A percentile compares a stretch with the other conserved stretches of the same genome.
These are phyloP conservation scores for Arachnomyces sp. DNA, from an alignment of 2,329 filamentous ascomycete species.

Conservation along the genomic window DNA sequence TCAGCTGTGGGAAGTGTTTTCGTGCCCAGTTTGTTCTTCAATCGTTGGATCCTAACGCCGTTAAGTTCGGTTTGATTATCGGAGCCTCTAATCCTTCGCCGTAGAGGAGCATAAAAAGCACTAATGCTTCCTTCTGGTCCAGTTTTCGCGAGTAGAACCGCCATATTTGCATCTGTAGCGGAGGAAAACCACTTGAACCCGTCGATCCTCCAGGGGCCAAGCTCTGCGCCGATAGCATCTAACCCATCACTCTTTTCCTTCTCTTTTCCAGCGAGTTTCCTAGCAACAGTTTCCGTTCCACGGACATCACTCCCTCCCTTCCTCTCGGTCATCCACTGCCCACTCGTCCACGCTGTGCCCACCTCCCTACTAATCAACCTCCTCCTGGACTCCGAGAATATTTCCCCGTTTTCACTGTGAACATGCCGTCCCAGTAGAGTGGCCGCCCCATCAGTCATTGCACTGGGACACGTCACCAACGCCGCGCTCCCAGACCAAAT, in stretches of 20 bases:
- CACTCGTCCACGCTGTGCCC: constrained; percentile 57
- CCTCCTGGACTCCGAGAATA: constrained; percentile 15
- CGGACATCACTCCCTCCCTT: constrained; percentile 63
- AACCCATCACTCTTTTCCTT: constrained; percentile 15
- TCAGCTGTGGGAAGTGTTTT: constrained; percentile 65
- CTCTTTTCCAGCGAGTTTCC: constrained; percentile 20
- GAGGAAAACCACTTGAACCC: constrained; percentile 66
- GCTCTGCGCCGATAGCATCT: constrained; percentile 22
- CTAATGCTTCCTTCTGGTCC: constrained; percentile 42
- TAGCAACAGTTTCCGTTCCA: constrained; percentile 57
- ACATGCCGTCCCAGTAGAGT: constrained; percentile 17
- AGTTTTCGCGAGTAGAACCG: constrained; percentile 56
- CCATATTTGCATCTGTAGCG: constrained; percentile 58
- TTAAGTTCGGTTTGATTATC: constrained; percentile 34
- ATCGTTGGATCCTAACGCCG: constrained; percentile 58
- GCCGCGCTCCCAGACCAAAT: constrained; percentile 20
- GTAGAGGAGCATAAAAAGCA: constrained; percentile 59
- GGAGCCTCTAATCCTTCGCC: constrained; percentile 25
- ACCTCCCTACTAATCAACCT: constrained; percentile 47
- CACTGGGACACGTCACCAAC: constrained; percentile 19
- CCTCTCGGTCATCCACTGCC: constrained; percentile 72
- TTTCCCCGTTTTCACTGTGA: constrained; percentile 12
- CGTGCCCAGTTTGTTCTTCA: constrained; percentile 69
- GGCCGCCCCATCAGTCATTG: constrained; percentile 24
- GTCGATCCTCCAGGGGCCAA: constrained; percentile 49